phyloP scores from a whole-genome alignment of 2,329 filamentous ascomycete species.

The Pseudogymnoascus verrucosus region DNA sequence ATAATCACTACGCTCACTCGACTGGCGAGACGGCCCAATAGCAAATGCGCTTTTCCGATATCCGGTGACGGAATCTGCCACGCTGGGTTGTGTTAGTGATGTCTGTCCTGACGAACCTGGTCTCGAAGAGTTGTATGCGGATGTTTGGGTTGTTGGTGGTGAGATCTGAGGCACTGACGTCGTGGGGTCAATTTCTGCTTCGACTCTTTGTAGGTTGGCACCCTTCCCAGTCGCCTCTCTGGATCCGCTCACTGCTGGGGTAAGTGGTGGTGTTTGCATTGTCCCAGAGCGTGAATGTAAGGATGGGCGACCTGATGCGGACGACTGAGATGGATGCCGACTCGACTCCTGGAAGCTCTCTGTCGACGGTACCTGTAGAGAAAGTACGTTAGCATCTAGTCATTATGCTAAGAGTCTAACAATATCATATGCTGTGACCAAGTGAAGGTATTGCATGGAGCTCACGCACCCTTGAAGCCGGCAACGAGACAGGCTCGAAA shows the following conservation, averaged over 20 bases:
- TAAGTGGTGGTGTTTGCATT: slow-evolving; percentile 82
- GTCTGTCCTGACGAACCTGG: slow-evolving; percentile 28
- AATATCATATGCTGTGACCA: background rate
- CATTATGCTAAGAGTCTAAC: background rate
- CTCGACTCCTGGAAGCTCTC: slow-evolving; percentile 54
- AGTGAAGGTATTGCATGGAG: slow-evolving; percentile 20
- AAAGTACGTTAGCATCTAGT: slow-evolving; percentile 15
- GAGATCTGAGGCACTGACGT: slow-evolving; percentile 65
- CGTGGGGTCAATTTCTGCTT: slow-evolving; percentile 33
- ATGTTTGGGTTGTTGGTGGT: slow-evolving; percentile 42
- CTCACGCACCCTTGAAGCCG: slow-evolving; percentile 66
- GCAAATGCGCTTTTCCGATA: slow-evolving; percentile 19
- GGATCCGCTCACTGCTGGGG: slow-evolving; percentile 68
- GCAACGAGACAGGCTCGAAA: slow-evolving; percentile 85
- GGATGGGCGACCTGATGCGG: slow-evolving; percentile 52
- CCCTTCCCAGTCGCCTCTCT: slow-evolving; percentile 38
- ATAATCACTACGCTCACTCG: background rate
- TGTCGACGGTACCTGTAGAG: slow-evolving; percentile 47
- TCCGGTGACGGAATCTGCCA: background rate
- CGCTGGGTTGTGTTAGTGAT: slow-evolving; percentile 13
- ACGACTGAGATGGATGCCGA: slow-evolving; percentile 55
- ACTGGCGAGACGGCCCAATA: slow-evolving; percentile 21
- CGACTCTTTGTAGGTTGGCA: slow-evolving; percentile 29
- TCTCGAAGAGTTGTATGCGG: slow-evolving; percentile 28
- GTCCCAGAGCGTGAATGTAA: slow-evolving; percentile 59